Evolutionary conservation across 768 basidiomycete species (phyloP), one percentile per base, ranked within the genome.

Genomic region (Hydnum rufescens): DNA sequence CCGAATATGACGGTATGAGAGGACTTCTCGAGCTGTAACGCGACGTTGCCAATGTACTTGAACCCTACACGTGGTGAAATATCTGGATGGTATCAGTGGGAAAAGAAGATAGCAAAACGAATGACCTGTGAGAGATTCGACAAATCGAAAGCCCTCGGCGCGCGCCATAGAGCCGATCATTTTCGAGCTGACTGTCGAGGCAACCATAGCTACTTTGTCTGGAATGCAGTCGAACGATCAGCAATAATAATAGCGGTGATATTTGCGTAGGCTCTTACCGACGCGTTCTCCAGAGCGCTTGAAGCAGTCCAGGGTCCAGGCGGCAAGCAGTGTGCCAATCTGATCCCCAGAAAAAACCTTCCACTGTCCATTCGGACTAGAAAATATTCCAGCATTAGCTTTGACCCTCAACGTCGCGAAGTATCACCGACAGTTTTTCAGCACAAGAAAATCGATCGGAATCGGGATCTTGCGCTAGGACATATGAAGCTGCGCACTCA

Each of bases 381-480:
- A n/a, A n/a, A 30, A 2, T 25, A 26, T 22, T 53, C 25, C 32
- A 39, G 39, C 16, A 51, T 5, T 16, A 13, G 36, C 8, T 29
- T 29, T 28, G 34, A 26, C 22, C n/a, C n/a, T n/a, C n/a, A n/a
- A n/a, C n/a, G n/a, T n/a, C n/a, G n/a, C n/a, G n/a, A n/a, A n/a
- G n/a, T n/a, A n/a, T n/a, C 49, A 42, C 67, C 56, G 58, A 80
- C 82, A 67, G 60, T 63, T 70, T 75, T 63, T 87, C 79, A 30
- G 80, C 85, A 23, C 82, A 82, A 5, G 77, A 71, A 61, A 90
- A 89, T 32, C 83, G 68, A 64, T 90, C 88, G 3, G 82, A 75
- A 60, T 92, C 88, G 0, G 88, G 89, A 64, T 90, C 89, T 62
- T 92, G 87, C 2, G 89, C 86, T 18, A 92, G 67, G 1, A 92